phyloP scores from a whole-genome alignment of 2,329 filamentous ascomycete species.

The Ilyonectria destructans region DNA sequence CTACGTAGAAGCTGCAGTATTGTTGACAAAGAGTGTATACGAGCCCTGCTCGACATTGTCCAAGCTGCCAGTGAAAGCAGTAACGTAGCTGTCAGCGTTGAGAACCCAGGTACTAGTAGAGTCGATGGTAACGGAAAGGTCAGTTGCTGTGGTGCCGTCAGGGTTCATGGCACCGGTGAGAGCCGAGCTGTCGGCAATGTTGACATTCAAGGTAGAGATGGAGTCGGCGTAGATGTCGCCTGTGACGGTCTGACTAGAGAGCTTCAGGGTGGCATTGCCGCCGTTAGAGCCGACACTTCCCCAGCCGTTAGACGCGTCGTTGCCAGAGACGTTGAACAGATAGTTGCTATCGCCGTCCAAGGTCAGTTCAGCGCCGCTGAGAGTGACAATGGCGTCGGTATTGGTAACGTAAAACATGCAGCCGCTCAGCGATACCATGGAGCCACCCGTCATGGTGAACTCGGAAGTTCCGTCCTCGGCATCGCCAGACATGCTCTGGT shows the following conservation, averaged over 20 bases:
- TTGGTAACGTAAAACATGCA: conserved; percentile 38
- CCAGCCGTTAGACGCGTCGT: conserved; percentile 32
- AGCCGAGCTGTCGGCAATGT: conserved; percentile 18
- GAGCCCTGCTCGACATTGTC: conserved; percentile 31
- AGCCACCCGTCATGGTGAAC: conserved; percentile 33
- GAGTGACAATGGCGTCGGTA: conserved; percentile 27
- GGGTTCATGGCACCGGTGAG: conserved; percentile 27
- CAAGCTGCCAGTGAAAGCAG: conserved; percentile 25
- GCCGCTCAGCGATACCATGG: conserved; percentile 28
- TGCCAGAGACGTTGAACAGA: conserved; percentile 34
- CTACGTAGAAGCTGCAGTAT: conserved; percentile 19
- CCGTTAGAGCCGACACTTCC: conserved; percentile 33
- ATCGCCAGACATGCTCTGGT: conserved; percentile 37
- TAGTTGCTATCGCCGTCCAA: conserved; percentile 30
- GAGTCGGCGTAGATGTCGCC: conserved; percentile 31
- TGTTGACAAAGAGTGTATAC: conserved; percentile 29
- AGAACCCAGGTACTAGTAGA: conserved; percentile 31
- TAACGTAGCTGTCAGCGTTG: conserved; percentile 27
- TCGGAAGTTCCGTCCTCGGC: conserved; percentile 33
- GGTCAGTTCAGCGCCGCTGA: conserved; percentile 26
- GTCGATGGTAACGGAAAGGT: conserved; percentile 17
- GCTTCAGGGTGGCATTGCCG: conserved; percentile 27
- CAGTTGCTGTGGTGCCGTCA: conserved; percentile 24
- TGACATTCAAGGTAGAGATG: conserved; percentile 25
- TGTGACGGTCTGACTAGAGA: conserved; percentile 26